phyloP scores from a whole-genome alignment of 148 eudicot species.

The Silene uniflora region DNA sequence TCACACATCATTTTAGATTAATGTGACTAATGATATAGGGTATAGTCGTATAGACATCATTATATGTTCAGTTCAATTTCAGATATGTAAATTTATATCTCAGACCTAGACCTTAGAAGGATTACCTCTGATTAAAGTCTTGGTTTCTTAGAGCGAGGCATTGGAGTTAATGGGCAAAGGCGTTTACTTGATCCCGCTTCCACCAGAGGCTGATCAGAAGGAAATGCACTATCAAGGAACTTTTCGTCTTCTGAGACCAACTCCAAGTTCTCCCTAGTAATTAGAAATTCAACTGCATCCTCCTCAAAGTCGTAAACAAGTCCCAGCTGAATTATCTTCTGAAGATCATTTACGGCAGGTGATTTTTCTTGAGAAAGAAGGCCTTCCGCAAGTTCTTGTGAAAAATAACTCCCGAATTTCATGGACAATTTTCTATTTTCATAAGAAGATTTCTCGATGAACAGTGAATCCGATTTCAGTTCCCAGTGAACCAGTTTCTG shows the following conservation, averaged over 20 bases:
- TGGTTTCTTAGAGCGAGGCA: slow-evolving; percentile 11
- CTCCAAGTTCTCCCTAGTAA: slow-evolving; percentile 19
- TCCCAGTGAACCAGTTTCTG: slow-evolving; percentile 21
- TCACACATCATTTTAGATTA: too few relatives aligned
- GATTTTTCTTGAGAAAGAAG: not conserved
- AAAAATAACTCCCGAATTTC: slow-evolving; percentile 16
- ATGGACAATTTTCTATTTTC: not conserved
- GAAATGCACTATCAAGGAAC: slow-evolving; percentile 9
- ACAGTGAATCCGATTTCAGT: not conserved
- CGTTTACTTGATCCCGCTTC: slow-evolving; percentile 9
- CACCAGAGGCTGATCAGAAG: not conserved
- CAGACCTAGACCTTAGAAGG: too few relatives aligned
- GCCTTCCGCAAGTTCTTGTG: slow-evolving; percentile 22
- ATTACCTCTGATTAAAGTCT: slow-evolving; percentile 1
- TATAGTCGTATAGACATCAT: too few relatives aligned
- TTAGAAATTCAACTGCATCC: slow-evolving; percentile 15
- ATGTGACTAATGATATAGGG: too few relatives aligned
- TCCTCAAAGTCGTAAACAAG: slow-evolving; percentile 8
- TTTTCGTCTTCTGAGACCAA: slow-evolving; percentile 12
- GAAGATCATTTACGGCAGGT: not conserved
- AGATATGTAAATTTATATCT: not conserved
- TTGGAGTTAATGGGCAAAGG: slow-evolving; percentile 10
- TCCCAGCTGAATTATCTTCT: slow-evolving; percentile 17
- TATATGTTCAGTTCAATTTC: too few relatives aligned
- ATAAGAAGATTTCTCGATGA: slow-evolving; percentile 7